Evolutionary conservation across 148 eudicot species (phyloP), one percentile per base, ranked within the genome.

Genomic region (Euryodendron excelsum): DNA sequence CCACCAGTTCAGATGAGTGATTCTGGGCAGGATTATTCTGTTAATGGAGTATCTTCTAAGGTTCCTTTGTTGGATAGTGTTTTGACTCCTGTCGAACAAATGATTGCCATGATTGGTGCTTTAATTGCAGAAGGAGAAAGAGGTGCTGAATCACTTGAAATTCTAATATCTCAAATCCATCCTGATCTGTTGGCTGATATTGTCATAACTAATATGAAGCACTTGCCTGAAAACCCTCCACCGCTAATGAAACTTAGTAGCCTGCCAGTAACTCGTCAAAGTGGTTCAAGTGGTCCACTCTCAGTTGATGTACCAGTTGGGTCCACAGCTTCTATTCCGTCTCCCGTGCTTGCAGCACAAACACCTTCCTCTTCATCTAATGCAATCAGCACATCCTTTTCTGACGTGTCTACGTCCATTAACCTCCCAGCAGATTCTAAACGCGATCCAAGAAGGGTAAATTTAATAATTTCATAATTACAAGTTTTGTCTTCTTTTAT

Each of bases 391-490:
- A 31, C 89, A 31, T 74, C 92, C 30, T 77, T 88, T 52, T 71
- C 90, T 17, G 97, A 91, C 73, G 48, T 80, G 5, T 74, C 91
- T 33, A 77, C 86, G 72, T 80, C 93, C 36, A 21, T 80, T 30
- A 85, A 75, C 84, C 84, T 78, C 80, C 82, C 86, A 50, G 79
- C 87, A 73, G 99, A 96, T 84, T 61, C 92, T 44, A 93, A 87
- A 86, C 98, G 96, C 56, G 99, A 93, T 86, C 97, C 94, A 76
- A 87, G 99, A 81, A 91, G 99, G 92, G 99, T 96, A 87, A 60
- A 82, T 23, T 72, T 75, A 62, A 72, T 34, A 36, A 48, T 61
- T 21, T 83, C 75, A 0, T 30, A 28, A 1, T 48, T 21, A 27
- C 28, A 45, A 20, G 4, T 72, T n/a, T 48, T 70, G 3, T 59